Evolutionary conservation across 306 rosid genomes (phyloP).

Genomic region (Fragaria ananassa): DNA sequence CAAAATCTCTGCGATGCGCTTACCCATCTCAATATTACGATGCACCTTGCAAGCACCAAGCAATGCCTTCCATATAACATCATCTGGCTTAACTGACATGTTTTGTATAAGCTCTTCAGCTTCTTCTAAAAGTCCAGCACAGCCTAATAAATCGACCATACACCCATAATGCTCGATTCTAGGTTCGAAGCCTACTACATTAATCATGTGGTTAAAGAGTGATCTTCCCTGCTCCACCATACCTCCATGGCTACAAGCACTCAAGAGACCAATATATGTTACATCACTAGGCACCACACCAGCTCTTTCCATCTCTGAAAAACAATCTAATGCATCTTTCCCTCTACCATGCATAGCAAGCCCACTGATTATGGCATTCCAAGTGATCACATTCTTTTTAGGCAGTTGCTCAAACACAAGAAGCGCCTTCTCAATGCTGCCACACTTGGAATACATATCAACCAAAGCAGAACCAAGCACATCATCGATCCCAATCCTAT

Average conservation of each 20-base stretch:
- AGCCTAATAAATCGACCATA: constrained; percentile 74
- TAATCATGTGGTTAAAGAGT: constrained; percentile 59
- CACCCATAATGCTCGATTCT: constrained; percentile 79
- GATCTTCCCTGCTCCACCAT: constrained; percentile 55
- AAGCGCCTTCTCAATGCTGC: constrained; percentile 73
- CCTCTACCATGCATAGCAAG: constrained; percentile 74
- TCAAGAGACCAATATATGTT: constrained; percentile 53
- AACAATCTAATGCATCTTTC: constrained; percentile 38
- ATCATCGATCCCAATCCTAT: constrained; percentile 42
- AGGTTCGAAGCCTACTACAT: constrained; percentile 45
- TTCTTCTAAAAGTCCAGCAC: constrained; percentile 68
- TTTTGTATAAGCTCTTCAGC: constrained; percentile 58
- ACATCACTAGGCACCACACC: constrained; percentile 66
- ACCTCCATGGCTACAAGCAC: constrained; percentile 81
- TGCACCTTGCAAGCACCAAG: constrained; percentile 75
- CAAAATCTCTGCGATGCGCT: constrained; percentile 44
- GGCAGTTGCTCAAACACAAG: constrained; percentile 62
- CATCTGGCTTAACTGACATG: constrained; percentile 62
- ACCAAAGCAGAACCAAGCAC: constrained; percentile 76
- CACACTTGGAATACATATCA: constrained; percentile 75
- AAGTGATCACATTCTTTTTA: constrained; percentile 54
- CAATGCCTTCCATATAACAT: constrained; percentile 83
- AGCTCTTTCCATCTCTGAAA: constrained; percentile 48
- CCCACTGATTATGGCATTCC: constrained; percentile 64
- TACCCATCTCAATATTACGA: constrained; percentile 55